phyloP scores from a whole-genome alignment of 768 basidiomycete species.

The Phaeotremella skinneri region DNA sequence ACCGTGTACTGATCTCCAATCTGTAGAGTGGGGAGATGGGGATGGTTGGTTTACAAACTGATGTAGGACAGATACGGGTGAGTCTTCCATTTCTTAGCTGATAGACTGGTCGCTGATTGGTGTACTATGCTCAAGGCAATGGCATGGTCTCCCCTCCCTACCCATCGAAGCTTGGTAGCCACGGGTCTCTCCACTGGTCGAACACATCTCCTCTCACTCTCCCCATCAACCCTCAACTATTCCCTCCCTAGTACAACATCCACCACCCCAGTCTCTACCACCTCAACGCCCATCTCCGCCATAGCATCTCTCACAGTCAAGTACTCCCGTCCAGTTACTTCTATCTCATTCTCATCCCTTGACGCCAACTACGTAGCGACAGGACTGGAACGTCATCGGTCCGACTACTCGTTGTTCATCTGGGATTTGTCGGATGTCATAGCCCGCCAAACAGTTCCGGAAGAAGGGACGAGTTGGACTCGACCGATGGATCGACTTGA shows the following conservation, averaged over 20 bases:
- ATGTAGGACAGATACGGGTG: slow-evolving; percentile 43
- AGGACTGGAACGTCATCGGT: slow-evolving; percentile 41
- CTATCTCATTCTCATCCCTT: slow-evolving; percentile 33
- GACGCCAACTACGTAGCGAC: slow-evolving; percentile 42
- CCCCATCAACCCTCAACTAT: slow-evolving; percentile 33
- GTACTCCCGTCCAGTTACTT: slow-evolving; percentile 35
- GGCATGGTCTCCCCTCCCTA: slow-evolving; percentile 38
- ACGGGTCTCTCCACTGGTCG: slow-evolving; percentile 38
- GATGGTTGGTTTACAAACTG: slow-evolving; percentile 41
- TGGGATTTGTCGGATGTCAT: slow-evolving; percentile 42
- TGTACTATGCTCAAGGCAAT: slow-evolving; percentile 25
- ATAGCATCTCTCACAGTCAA: slow-evolving; percentile 29
- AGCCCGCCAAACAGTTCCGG: slow-evolving; percentile 10
- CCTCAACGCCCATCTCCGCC: slow-evolving; percentile 18
- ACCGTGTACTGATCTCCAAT: not conserved
- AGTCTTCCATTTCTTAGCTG: slow-evolving; percentile 6
- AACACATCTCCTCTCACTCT: slow-evolving; percentile 35
- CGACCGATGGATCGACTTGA: slow-evolving; percentile 31
- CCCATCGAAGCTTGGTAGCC: slow-evolving; percentile 35
- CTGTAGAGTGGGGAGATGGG: slow-evolving; percentile 35
- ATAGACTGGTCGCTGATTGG: not conserved
- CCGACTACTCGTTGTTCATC: slow-evolving; percentile 40
- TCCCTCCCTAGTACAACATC: slow-evolving; percentile 16
- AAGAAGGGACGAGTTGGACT: slow-evolving; percentile 16
- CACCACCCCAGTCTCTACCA: slow-evolving; percentile 8